These are phyloP conservation scores for Ramularia collo-cygni DNA, from an alignment of 2,329 filamentous ascomycete species.

Conservation along the genomic window DNA sequence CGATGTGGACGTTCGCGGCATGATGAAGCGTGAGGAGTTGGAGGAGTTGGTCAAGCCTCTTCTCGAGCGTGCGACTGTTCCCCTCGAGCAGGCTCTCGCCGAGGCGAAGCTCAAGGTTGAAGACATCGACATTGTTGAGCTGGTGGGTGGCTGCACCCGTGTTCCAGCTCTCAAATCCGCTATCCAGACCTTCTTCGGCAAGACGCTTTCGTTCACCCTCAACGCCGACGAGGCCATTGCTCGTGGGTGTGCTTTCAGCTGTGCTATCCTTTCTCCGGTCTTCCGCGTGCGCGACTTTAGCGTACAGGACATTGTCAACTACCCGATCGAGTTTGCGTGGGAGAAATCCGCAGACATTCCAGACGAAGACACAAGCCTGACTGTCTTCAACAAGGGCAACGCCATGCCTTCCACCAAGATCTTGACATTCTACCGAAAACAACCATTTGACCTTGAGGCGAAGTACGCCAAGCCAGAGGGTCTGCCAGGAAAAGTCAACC, in stretches of 20 bases:
- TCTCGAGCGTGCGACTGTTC: slow-evolving; percentile 62
- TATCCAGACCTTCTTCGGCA: slow-evolving; percentile 86
- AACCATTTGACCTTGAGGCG: slow-evolving; percentile 92
- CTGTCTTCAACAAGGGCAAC: slow-evolving; percentile 95
- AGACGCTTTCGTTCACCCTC: slow-evolving; percentile 86
- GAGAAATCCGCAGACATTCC: slow-evolving; percentile 98
- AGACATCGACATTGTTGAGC: slow-evolving; percentile 88
- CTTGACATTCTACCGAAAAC: slow-evolving; percentile 97
- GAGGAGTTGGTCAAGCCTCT: slow-evolving; percentile 85
- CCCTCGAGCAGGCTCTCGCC: slow-evolving; percentile 86
- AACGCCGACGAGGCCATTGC: slow-evolving; percentile 98
- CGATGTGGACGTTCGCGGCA: slow-evolving; percentile 80
- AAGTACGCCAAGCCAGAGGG: slow-evolving; percentile 81
- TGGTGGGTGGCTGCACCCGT: slow-evolving; percentile 91
- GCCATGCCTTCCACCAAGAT: slow-evolving; percentile 98
- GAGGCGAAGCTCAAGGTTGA: slow-evolving; percentile 86
- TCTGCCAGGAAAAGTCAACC: slow-evolving; percentile 81
- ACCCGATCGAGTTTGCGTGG: slow-evolving; percentile 98
- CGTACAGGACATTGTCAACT: slow-evolving; percentile 94
- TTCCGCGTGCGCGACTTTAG: slow-evolving; percentile 98
- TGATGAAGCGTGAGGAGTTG: slow-evolving; percentile 90
- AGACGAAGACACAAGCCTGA: slow-evolving; percentile 94
- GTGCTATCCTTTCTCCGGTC: slow-evolving; percentile 91
- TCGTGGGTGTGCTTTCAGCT: slow-evolving; percentile 93
- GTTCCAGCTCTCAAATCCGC: slow-evolving; percentile 86